A percentile compares a stretch with the other conserved stretches of the same genome.
phyloP scores from a whole-genome alignment of 2,329 filamentous ascomycete genomes.

The Hortaea sp. region DNA sequence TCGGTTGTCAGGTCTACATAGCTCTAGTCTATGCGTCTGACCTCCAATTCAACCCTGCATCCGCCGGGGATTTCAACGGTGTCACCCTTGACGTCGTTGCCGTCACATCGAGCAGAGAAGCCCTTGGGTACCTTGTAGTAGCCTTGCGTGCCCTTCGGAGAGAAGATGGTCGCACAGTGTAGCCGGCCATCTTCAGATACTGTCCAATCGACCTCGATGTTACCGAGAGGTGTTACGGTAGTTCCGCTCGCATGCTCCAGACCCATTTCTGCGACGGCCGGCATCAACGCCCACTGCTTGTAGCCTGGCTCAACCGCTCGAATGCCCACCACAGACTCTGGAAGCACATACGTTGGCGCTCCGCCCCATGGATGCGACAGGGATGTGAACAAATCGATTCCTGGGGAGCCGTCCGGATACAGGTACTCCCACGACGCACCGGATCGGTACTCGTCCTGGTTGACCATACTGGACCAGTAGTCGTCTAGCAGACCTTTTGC shows the following conservation, averaged over 20 bases:
- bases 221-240: constrained; percentile 20
- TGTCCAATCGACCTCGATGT: constrained; percentile 12
- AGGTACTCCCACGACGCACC: constrained; percentile 40
- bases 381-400: constrained; percentile 34
- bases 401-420: constrained; percentile 29
- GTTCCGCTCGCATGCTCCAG: constrained; percentile 17
- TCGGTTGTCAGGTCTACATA: no score
- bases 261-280: constrained; percentile 18
- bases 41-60: no score
- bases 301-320: constrained; percentile 17
- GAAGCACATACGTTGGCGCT: constrained; percentile 37
- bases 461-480: constrained; percentile 36
- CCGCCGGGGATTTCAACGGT: no score
- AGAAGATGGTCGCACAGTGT: no score
- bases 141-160: no score
- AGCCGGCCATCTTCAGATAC: constrained; percentile 4
- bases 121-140: no score
- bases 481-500: constrained; percentile 25
- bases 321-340: constrained; percentile 25
- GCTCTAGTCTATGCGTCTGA: no score
- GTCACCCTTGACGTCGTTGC: no score
- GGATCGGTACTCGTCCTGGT: constrained; percentile 25
- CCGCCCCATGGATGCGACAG: constrained; percentile 37
- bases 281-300: constrained; percentile 20
- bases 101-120: no score